Percentiles rank a stretch among this genome's conserved stretches.
These are phyloP conservation scores for Neurospora terricola DNA, from an alignment of 495 filamentous ascomycete genomes.

Conservation along the genomic window DNA sequence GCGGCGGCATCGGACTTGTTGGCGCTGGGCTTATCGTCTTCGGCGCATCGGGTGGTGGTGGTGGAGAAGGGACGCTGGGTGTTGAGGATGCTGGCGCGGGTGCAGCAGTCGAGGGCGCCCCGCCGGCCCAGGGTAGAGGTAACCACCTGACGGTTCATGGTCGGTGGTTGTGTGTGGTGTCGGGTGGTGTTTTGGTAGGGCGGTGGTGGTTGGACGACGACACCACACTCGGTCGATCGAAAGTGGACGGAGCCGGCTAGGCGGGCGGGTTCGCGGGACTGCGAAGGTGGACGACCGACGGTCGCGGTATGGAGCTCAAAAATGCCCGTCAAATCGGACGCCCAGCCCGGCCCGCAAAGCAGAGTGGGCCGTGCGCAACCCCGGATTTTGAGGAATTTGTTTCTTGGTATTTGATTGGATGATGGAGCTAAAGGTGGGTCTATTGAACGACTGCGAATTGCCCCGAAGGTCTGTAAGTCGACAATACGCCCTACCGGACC, in stretches of 20 bases:
- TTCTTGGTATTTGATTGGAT: conserved; percentile 12
- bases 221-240: conserved; percentile 2
- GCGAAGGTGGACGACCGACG: not conserved
- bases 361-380: not conserved
- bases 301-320: not conserved
- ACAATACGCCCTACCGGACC: not conserved
- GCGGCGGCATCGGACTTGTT: conserved; percentile 2
- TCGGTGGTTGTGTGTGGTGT: not conserved
- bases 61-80: conserved; percentile 9
- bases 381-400: conserved; percentile 10
- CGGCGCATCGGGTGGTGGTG: conserved; percentile 4
- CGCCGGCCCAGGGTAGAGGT: conserved; percentile 18
- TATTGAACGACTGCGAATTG: not conserved
- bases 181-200: not conserved
- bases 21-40: conserved; percentile 1
- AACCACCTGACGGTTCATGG: conserved; percentile 20
- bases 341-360: not conserved
- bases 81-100: conserved; percentile 2
- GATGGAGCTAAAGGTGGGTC: not conserved
- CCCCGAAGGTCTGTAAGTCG: not conserved
- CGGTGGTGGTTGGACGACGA: not conserved
- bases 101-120: not conserved
- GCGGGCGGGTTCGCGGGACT: not conserved
- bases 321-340: not conserved
- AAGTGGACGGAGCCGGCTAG: conserved; percentile 2